phyloP scores from a whole-genome alignment of 2,329 filamentous ascomycete species.

The Fusarium papillatum region DNA sequence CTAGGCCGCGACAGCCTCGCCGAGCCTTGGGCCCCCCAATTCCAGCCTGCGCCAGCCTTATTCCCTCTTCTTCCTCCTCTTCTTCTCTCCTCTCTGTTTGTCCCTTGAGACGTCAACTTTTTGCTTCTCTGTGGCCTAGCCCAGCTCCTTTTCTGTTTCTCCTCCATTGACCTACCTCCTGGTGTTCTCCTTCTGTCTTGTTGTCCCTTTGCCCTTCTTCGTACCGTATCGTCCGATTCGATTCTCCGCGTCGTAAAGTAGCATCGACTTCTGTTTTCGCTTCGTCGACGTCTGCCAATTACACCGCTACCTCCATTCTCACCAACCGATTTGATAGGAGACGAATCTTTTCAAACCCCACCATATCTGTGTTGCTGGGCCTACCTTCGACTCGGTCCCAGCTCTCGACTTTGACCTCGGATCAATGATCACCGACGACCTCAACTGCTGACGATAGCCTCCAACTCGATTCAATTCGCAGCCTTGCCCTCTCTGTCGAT shows the following conservation, averaged over 20 bases:
- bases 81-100: slow-evolving; percentile 21
- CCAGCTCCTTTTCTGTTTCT: slow-evolving; percentile 15
- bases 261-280: slow-evolving; percentile 22
- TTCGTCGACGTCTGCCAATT: slow-evolving; percentile 25
- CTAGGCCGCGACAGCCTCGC: slow-evolving; percentile 45
- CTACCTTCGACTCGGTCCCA: slow-evolving; percentile 11
- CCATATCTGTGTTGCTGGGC: not conserved
- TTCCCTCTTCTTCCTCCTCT: slow-evolving; percentile 38
- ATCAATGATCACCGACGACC: slow-evolving; percentile 42
- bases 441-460: slow-evolving; percentile 34
- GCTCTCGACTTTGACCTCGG: slow-evolving; percentile 17
- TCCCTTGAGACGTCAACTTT: slow-evolving; percentile 15
- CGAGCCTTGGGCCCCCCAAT: slow-evolving; percentile 44
- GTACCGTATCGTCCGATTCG: slow-evolving; percentile 29
- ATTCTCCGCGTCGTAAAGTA: slow-evolving; percentile 31
- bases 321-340: slow-evolving; percentile 20
- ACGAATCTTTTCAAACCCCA: not conserved
- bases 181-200: slow-evolving; percentile 19
- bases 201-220: slow-evolving; percentile 3
- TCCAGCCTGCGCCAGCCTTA: slow-evolving; percentile 45
- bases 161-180: slow-evolving; percentile 21
- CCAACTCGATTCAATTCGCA: slow-evolving; percentile 27
- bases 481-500: slow-evolving; percentile 45
- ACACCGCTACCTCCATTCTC: slow-evolving; percentile 11
- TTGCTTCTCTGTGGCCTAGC: slow-evolving; percentile 21